These are phyloP conservation scores for Pseudozyma sp. DNA, from an alignment of 1,284 basidiomycete species.

Conservation along the genomic window DNA sequence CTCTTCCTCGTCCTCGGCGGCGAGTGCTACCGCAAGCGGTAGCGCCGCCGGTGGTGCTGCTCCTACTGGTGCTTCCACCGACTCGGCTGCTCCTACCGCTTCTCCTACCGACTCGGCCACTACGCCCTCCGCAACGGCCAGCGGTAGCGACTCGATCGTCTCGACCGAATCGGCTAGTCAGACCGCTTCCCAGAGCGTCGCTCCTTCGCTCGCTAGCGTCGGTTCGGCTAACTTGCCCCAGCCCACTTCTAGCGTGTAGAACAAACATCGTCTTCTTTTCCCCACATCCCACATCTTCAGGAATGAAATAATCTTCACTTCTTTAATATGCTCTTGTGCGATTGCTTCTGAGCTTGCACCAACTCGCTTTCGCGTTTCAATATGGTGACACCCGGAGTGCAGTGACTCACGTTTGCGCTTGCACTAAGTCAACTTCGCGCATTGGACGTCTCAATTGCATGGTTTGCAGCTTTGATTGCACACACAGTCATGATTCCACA, in stretches of 20 bases:
- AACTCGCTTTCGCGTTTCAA: no score
- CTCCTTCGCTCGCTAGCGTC: not conserved
- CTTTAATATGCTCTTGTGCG: no score
- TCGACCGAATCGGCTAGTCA: constrained; percentile 3
- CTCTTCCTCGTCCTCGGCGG: not conserved
- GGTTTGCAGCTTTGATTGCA: no score
- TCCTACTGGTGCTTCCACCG: not conserved
- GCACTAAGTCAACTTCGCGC: no score
- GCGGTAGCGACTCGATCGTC: constrained; percentile 25
- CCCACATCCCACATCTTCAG: no score
- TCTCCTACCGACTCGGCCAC: constrained; percentile 7
- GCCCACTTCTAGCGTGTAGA: not conserved
- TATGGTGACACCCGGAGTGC: no score
- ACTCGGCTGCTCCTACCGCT: constrained; percentile 1
- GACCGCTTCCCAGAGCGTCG: not conserved
- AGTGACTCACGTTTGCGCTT: no score
- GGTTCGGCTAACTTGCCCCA: constrained; percentile 5
- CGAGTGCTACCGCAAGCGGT: not conserved
- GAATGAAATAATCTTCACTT: no score
- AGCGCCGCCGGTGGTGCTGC: not conserved
- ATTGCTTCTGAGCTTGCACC: no score
- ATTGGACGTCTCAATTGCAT: no score
- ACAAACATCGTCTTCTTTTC: no score
- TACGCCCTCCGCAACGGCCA: constrained; percentile 10
- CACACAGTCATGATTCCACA: no score